Conservation (phyloP, 768 basidiomycete genomes). For the Calvatia gigantea region DNA sequence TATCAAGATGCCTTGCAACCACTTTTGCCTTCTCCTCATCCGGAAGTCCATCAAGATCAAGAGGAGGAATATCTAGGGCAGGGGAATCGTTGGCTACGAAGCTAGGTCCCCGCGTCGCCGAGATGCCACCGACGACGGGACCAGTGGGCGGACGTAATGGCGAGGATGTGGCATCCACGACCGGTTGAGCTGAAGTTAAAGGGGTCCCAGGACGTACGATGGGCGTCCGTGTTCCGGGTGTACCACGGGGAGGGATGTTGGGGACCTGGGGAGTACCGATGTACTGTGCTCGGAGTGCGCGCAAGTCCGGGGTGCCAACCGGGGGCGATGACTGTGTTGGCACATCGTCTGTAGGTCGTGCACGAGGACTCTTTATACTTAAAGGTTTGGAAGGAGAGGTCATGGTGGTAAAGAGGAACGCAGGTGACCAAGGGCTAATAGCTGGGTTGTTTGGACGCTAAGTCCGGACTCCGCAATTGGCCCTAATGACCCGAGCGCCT, state of each 20-base stretch:
- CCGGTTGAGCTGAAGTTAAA: constrained; percentile 9
- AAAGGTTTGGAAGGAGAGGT: constrained; percentile 56
- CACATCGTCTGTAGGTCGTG: constrained; percentile 15
- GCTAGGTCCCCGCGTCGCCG: constrained; percentile 24
- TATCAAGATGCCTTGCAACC: constrained; percentile 75
- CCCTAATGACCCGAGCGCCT: too few species aligned
- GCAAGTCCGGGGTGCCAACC: constrained; percentile 61
- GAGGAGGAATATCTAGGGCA: constrained; percentile 26
- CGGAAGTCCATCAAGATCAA: constrained; percentile 58
- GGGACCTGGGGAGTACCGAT: constrained; percentile 53
- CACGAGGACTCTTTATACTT: constrained; percentile 38
- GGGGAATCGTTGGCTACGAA: constrained; percentile 14
- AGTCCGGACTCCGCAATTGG: too few species aligned
- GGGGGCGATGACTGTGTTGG: constrained; percentile 26
- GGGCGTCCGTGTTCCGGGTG: constrained; percentile 17
- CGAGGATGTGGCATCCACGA: constrained; percentile 6
- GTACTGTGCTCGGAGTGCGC: constrained; percentile 63
- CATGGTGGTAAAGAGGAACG: constrained; percentile 30
- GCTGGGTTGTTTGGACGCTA: neutral
- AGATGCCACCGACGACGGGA: constrained; percentile 26
- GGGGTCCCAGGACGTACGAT: constrained; percentile 12
- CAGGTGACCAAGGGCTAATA: neutral
- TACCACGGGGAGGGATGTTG: constrained; percentile 47
- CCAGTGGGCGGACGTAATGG: neutral
- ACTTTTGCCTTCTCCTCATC: constrained; percentile 85